phyloP scores from a whole-genome alignment of 2,329 filamentous ascomycete genomes.

The Pyricularia sp. region DNA sequence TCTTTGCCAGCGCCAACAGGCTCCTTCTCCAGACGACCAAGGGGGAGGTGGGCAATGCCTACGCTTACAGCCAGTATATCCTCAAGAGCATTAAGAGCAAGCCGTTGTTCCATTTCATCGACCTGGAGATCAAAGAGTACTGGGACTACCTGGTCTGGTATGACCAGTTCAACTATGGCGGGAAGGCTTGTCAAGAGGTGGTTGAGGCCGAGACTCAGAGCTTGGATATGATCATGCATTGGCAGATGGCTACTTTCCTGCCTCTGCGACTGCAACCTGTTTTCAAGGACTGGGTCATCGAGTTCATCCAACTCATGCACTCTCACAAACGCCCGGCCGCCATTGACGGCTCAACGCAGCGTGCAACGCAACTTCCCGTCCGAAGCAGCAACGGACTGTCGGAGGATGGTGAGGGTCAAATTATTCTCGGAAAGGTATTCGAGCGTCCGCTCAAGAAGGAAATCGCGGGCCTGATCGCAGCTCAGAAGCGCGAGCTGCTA shows the following conservation, averaged over 20 bases:
- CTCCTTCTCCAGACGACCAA: constrained; percentile 92
- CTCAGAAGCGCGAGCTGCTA: constrained; percentile 77
- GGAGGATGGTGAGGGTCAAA: constrained; percentile 45
- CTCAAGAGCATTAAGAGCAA: constrained; percentile 94
- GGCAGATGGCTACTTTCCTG: constrained; percentile 88
- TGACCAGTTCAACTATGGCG: constrained; percentile 97
- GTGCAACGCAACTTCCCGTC: constrained; percentile 43
- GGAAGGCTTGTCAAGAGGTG: constrained; percentile 78
- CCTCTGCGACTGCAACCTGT: constrained; percentile 66
- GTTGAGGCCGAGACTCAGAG: constrained; percentile 59
- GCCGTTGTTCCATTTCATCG: constrained; percentile 91
- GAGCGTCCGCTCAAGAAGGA: constrained; percentile 85
- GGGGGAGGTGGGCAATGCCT: constrained; percentile 90
- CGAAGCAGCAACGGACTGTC: constrained; percentile 44
- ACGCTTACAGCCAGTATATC: constrained; percentile 93
- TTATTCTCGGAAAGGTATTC: constrained; percentile 68
- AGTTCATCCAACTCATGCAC: constrained; percentile 94
- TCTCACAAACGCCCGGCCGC: constrained; percentile 52
- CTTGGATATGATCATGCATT: constrained; percentile 82
- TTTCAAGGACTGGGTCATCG: constrained; percentile 86
- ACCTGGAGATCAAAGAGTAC: constrained; percentile 94
- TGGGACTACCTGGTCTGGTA: constrained; percentile 99
- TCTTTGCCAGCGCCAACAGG: constrained; percentile 87
- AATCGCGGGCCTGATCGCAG: constrained; percentile 65
- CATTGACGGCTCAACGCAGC: constrained; percentile 26